Conservation (phyloP, 2,329 filamentous ascomycete genomes). For the Chaetomiaceae sp. region DNA sequence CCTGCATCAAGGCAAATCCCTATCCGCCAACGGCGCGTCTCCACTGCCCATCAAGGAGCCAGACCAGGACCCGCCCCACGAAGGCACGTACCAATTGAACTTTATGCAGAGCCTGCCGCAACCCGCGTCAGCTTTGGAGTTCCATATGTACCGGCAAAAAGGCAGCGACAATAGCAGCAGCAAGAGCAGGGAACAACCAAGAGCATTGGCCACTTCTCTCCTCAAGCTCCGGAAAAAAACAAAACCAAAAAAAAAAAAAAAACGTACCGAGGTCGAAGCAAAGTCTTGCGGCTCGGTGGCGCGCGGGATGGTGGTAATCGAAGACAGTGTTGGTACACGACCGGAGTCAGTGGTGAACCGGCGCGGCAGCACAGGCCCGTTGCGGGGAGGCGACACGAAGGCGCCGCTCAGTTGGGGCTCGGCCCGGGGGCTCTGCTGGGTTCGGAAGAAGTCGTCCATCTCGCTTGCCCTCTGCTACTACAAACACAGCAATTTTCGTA, state of each 20-base stretch:
- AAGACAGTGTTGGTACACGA: constrained; percentile 70
- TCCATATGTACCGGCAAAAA: no score
- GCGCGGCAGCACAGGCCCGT: constrained; percentile 62
- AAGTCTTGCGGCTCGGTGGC: constrained; percentile 50
- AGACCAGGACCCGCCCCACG: neutral
- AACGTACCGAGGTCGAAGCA: constrained; percentile 34
- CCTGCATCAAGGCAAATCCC: neutral
- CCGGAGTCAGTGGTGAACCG: constrained; percentile 92
- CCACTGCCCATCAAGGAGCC: neutral
- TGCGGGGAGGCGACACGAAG: constrained; percentile 68
- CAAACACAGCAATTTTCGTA: constrained; percentile 37
- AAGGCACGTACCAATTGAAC: constrained; percentile 66
- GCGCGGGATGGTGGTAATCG: constrained; percentile 54
- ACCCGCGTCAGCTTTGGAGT: constrained; percentile 22
- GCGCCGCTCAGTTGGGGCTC: constrained; percentile 68
- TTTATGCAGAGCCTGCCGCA: constrained; percentile 59
- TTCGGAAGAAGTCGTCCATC: constrained; percentile 76
- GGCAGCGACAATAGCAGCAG: no score
- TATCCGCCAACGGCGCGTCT: neutral
- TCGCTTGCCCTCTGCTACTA: constrained; percentile 31
- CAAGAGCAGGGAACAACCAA: neutral
- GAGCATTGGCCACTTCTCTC: neutral
- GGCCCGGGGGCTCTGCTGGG: constrained; percentile 71
- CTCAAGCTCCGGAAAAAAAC: no score
- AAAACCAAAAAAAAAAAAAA: no score